Conservation (phyloP, 176 grass and related monocot species). For the Zoysia japonica region DNA sequence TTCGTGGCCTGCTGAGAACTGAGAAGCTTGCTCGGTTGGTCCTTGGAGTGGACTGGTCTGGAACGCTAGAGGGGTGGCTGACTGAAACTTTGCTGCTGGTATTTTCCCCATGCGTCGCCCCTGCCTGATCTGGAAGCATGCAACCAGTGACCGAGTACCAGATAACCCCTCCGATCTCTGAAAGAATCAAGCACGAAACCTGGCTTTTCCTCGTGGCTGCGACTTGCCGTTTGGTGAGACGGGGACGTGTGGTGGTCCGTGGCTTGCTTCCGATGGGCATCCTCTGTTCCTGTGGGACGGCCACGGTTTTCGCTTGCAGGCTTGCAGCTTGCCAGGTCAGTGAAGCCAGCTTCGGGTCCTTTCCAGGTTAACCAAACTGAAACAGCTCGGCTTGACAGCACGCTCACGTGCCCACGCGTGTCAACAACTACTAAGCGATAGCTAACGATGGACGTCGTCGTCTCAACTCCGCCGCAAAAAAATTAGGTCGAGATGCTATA, state of each 20-base stretch:
- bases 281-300: conserved; percentile 17
- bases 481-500: neutral
- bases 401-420: neutral
- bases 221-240: conserved; percentile 30
- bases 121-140: no score
- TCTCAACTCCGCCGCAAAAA: neutral
- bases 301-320: neutral
- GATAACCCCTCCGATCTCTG: neutral
- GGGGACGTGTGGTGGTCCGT: neutral
- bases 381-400: neutral
- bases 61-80: neutral
- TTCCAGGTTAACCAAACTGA: neutral
- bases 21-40: neutral
- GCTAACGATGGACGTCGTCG: neutral
- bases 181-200: neutral
- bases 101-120: neutral
- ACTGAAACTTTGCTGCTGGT: neutral
- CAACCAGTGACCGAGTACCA: no score
- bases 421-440: neutral
- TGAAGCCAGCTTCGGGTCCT: neutral
- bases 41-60: neutral
- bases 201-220: neutral
- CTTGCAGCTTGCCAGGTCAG: neutral
- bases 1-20: neutral
- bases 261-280: neutral